phyloP scores from a whole-genome alignment of 805 yeast genomes.

The Myxozyma mucilagina region DNA sequence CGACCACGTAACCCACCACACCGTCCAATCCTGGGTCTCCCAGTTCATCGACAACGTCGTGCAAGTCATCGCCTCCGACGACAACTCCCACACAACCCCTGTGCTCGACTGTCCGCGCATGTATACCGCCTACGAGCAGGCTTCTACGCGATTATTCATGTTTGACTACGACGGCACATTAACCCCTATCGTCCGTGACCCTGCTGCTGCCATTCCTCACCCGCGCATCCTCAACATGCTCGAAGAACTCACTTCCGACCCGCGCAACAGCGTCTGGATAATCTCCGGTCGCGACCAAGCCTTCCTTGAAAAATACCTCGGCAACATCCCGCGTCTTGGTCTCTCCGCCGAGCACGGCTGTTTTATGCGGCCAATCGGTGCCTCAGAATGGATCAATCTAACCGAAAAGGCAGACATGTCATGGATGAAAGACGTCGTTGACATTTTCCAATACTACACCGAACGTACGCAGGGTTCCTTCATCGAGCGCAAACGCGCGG shows the following conservation, averaged over 20 bases:
- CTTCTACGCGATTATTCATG: constrained; percentile 67
- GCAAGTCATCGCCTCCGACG: constrained; percentile 41
- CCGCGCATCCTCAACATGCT: constrained; percentile 63
- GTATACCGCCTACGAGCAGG: constrained; percentile 56
- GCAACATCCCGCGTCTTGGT: constrained; percentile 63
- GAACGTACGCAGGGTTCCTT: constrained; percentile 88
- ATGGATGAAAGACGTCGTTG: constrained; percentile 85
- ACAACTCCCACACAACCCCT: constrained; percentile 66
- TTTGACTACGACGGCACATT: constrained; percentile 98
- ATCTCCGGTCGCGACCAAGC: constrained; percentile 93
- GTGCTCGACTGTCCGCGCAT: constrained; percentile 72
- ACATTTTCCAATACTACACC: constrained; percentile 70
- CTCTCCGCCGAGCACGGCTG: constrained; percentile 98
- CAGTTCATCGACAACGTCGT: constrained; percentile 33
- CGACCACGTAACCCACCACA: constrained; percentile 62
- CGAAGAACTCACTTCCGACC: constrained; percentile 64
- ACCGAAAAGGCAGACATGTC: constrained; percentile 84
- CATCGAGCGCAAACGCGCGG: constrained; percentile 86
- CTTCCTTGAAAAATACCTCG: constrained; percentile 87
- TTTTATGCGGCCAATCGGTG: constrained; percentile 69
- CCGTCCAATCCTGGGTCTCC: constrained; percentile 77
- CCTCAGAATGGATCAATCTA: constrained; percentile 74
- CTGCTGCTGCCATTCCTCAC: constrained; percentile 97
- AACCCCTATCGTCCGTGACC: constrained; percentile 94
- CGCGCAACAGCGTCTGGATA: constrained; percentile 86